Base-by-base conservation (phyloP, 2,329 filamentous ascomycete genomes). In the Rutstroemia sp. region DNA sequence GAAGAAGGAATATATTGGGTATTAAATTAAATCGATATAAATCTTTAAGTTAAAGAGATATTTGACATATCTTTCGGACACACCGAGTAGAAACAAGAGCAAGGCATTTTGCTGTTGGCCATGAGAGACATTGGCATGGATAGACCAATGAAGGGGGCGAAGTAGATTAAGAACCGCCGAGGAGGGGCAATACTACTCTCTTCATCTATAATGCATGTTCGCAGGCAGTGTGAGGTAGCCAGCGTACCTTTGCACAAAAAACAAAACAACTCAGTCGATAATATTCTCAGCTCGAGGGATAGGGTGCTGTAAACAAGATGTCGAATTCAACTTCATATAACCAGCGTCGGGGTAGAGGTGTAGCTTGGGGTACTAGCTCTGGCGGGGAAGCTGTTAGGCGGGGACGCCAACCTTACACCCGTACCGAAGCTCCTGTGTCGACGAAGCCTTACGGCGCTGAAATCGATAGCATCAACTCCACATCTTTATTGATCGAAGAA, bases 401-500 rank as follows among this genome's bases (percentile, higher is more conserved):
- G 21, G 16, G 18, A 44, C 41, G n/a, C n/a, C 2, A 21, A 14
- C 18, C n/a, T 4, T 18, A 8, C 18, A 14, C 19, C 4, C 53
- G 42, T 41, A 30, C 27, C 25, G 27, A 34, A 34, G 50, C 41
- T 18, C 48, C 37, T 23, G 52, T 37, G 21, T 49, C 56, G 23
- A n/a, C 42, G n/a, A 27, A 44, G 45, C 60, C 61, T 7, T 45
- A 60, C 14, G 64, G 63, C 7, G 16, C 51, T 16, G 37, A 39
- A 23, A 52, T 64, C 25, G 62, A 66, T 47, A 59, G 21, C 12
- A 60, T 65, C 46, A 47, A 58, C 19, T 46, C 56, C 25, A 59
- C 59, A 27, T 34, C 46, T 12, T 19, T 65, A 3, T 42, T 65
- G 56, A 59, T 48, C 53, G 65, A 66, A 63, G 62, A 59, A n/a